phyloP scores from a whole-genome alignment of 2,329 filamentous ascomycete genomes.

The Diplocarpon rosae region DNA sequence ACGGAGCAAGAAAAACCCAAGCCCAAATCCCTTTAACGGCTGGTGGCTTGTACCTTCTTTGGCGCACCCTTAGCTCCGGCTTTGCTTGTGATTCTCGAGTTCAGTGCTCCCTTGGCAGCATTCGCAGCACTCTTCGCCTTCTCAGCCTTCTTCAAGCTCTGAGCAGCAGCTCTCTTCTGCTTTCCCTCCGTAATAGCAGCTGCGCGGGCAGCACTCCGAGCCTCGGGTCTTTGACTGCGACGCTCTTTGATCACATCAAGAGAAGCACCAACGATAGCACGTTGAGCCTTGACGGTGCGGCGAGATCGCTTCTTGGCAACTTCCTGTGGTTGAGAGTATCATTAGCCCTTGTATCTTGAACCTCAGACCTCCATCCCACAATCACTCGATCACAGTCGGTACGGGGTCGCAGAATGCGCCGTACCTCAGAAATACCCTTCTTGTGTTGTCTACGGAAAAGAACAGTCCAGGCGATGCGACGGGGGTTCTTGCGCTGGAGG shows the following conservation, averaged over 20 bases:
- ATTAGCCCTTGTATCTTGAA: constrained; percentile 9
- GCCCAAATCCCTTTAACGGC: constrained; percentile 51
- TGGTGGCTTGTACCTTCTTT: constrained; percentile 74
- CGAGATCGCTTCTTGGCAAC: constrained; percentile 99
- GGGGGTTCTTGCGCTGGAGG: constrained; percentile 99
- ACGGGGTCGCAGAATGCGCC: constrained; percentile 27
- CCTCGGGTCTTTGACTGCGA: constrained; percentile 88
- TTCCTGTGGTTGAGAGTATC: constrained; percentile 54
- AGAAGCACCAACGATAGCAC: constrained; percentile 96
- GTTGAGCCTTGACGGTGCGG: constrained; percentile 96
- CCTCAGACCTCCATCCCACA: not conserved
- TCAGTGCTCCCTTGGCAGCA: constrained; percentile 56
- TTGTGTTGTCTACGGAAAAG: constrained; percentile 98
- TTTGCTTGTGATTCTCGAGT: constrained; percentile 83
- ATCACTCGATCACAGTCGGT: not conserved
- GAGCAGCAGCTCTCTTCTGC: constrained; percentile 87
- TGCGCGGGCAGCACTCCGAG: constrained; percentile 79
- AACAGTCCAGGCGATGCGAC: constrained; percentile 96
- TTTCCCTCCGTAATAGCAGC: constrained; percentile 94
- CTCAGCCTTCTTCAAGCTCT: constrained; percentile 94
- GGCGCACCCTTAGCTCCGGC: constrained; percentile 88
- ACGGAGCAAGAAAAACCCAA: constrained; percentile 19
- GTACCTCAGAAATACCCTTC: constrained; percentile 99
- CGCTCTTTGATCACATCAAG: constrained; percentile 99
- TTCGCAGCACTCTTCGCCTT: constrained; percentile 86